Conservation (phyloP, 2,329 filamentous ascomycete genomes). For the Aspergillus quadricinctus region DNA sequence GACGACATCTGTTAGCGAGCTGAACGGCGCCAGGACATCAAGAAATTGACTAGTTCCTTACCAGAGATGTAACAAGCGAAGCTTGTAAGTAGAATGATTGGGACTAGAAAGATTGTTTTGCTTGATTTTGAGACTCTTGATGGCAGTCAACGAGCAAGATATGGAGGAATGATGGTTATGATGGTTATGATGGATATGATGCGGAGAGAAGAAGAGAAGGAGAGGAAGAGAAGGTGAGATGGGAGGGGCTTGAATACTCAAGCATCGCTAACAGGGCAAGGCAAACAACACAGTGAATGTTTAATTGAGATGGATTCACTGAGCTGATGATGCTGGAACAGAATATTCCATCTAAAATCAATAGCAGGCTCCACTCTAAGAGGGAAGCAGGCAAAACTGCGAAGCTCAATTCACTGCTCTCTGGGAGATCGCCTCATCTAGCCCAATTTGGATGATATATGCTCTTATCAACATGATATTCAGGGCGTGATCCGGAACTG, state of each 20-base stretch:
- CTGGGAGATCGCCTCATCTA: not conserved
- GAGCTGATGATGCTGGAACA: not conserved
- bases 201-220: not conserved
- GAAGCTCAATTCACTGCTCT: not conserved
- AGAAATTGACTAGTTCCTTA: not conserved
- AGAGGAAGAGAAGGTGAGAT: not conserved
- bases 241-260: not conserved
- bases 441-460: not conserved
- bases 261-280: not conserved
- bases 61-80: not conserved
- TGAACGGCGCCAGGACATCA: not conserved
- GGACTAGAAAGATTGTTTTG: too few species aligned
- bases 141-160: not conserved
- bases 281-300: not conserved
- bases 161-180: not conserved
- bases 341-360: not conserved
- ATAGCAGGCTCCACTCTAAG: not conserved
- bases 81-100: not conserved
- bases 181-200: not conserved
- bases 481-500: not conserved
- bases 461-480: not conserved
- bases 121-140: not conserved
- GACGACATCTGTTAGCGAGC: not conserved
- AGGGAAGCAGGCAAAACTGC: not conserved
- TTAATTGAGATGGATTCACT: not conserved